Evolutionary conservation across 306 rosid genomes (phyloP), one percentile per base, ranked within the genome.

Genomic region (Nissolia schottii): DNA sequence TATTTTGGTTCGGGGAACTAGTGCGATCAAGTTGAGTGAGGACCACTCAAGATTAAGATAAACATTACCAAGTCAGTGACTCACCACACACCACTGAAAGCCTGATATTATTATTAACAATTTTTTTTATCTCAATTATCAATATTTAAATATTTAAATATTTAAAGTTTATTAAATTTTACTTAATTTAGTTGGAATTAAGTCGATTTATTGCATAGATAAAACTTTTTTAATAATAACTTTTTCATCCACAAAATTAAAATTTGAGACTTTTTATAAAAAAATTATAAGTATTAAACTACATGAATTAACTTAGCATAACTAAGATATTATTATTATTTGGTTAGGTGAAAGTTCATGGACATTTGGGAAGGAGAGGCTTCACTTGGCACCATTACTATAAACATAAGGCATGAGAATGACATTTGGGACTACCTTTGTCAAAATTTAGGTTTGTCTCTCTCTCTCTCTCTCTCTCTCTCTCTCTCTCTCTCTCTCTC

Each of bases 271-370:
- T n/a, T n/a, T n/a, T n/a, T n/a, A n/a, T n/a, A n/a, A n/a, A n/a
- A n/a, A n/a, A n/a, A n/a, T n/a, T n/a, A n/a, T n/a, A n/a, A n/a
- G n/a, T n/a, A n/a, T n/a, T n/a, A n/a, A n/a, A n/a, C n/a, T n/a
- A n/a, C n/a, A n/a, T n/a, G n/a, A n/a, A n/a, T n/a, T n/a, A n/a
- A n/a, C n/a, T n/a, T n/a, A n/a, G n/a, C n/a, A n/a, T n/a, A n/a
- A n/a, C n/a, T n/a, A n/a, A n/a, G n/a, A n/a, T n/a, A 13, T 3
- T 15, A 45, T 4, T 14, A 38, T 2, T 14, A 13, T 18, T 3
- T 46, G 22, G 70, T 67, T 67, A 2, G 74, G 74, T 76, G 40
- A 63, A 29, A 41, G 7, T 43, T 54, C 49, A 75, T 64, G 48
- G 53, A 53, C 25, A 64, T 38, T 40, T 62, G 34, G n/a, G n/a